Base-by-base conservation (phyloP, 495 filamentous ascomycete genomes). In the Talaromyces thailandensis region DNA sequence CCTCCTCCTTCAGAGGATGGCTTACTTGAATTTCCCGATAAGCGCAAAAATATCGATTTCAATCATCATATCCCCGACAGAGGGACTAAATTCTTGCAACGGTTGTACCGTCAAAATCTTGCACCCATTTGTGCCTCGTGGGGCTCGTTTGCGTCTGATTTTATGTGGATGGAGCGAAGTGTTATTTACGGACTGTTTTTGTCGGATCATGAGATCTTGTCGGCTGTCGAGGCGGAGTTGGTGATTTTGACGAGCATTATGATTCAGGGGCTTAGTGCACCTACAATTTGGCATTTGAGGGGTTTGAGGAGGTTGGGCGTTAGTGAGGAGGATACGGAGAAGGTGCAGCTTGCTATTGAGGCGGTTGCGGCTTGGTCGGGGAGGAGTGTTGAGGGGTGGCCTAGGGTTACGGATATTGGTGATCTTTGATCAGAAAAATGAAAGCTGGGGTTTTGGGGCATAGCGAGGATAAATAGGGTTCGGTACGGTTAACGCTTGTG, bases 151-250 rank as follows among this genome's bases (percentile, higher is more conserved):
- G 63, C 57, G 14, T 32, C 7, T 55, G 64, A 66, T 56, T 63
- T 66, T 18, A 58, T 40, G 45, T 66, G 64, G 64, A 60, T 66
- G 32, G 62, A 63, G 29, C 23, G 51, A 18, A 28, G 53, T 5
- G 62, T 86, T 60, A 84, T 81, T 0, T 86, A 86, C 58, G 84
- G 84, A 1, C 65, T 86, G 45, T 86, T 81, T 63, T 71, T 86
- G 32, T 79, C 78, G 4, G 83, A 86, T 69, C 71, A 79, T 1
- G 73, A 72, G 64, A 75, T 84, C 9, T 60, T 86, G 60, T 73
- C 77, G 62, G 78, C 75, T 45, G 31, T 84, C 1, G 82, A 84
- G 61, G 82, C 84, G 3, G 77, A 86, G 68, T 50, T 85, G 45
- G 76, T 85, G 25, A 79, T 84, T 5, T 66, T 84, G 51, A 71